Evolutionary conservation across 495 filamentous ascomycete species (phyloP).

Genomic region (Xanthoparmelia taractica): DNA sequence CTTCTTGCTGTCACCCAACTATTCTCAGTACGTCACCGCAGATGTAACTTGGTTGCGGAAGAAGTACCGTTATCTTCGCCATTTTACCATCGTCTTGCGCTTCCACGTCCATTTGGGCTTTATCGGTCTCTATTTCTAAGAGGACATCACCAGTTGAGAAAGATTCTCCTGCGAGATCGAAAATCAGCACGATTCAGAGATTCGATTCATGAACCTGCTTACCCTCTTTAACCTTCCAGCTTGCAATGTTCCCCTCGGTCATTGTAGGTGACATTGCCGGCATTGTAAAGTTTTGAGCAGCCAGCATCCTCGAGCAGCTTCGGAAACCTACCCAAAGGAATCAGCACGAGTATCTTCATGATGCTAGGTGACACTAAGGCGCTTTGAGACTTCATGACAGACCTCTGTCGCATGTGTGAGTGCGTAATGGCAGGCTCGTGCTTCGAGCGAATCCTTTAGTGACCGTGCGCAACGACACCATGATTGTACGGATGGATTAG

Average conservation of each 20-base stretch:
- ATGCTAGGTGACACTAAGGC: not conserved
- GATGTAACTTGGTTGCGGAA: not conserved
- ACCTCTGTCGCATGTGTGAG: conserved; percentile 18
- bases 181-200: not conserved
- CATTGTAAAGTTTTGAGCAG: conserved; percentile 75
- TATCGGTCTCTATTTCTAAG: conserved; percentile 82
- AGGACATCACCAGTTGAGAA: conserved; percentile 73
- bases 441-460: conserved; percentile 11
- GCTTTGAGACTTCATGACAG: not conserved
- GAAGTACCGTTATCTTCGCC: conserved; percentile 59
- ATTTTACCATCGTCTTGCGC: conserved; percentile 74
- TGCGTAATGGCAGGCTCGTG: conserved; percentile 5
- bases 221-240: conserved; percentile 73
- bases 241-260: conserved; percentile 76
- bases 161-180: conserved; percentile 41
- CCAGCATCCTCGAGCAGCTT: conserved; percentile 48
- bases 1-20: conserved; percentile 38
- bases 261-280: conserved; percentile 80
- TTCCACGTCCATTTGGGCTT: conserved; percentile 86
- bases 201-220: conserved; percentile 5
- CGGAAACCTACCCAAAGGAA: conserved; percentile 46
- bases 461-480: conserved; percentile 18
- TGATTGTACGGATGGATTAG: conserved; percentile 2
- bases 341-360: conserved; percentile 1
- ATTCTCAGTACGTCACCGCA: not conserved